Base-by-base conservation (phyloP, 345 rosid species). In the Turnera subulata region DNA sequence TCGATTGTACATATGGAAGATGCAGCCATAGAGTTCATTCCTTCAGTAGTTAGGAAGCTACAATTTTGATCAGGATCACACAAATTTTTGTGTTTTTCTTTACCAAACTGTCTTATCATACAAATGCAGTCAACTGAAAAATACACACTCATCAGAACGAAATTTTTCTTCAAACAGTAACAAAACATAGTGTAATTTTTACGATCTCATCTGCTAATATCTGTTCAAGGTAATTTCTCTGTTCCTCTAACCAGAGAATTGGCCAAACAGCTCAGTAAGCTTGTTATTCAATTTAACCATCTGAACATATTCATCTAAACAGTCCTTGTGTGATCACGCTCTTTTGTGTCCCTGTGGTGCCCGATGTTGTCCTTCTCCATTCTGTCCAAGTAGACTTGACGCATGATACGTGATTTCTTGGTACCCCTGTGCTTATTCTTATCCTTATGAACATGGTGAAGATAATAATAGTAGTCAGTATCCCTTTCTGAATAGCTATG, bases 401-500 rank as follows among this genome's bases (percentile, higher is more conserved):
- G 73, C 57, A 11, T n/a, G 45, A 73, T 29, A 29, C 35, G 35
- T 29, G 8, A 35, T 58, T 72, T n/a, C 59, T 57, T 22, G 6
- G 59, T 50, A 45, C 57, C 83, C 44, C 73, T 65, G 55, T 75
- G 81, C 73, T 80, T 79, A 45, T 14, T 53, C 45, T 25, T 58
- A 22, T 58, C 69, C 69, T 70, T 64, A 11, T 54, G 45, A 5
- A 70, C 74, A 69, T 62, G 73, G 58, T 69, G 68, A 26, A 69
- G 68, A 37, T 69, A 45, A 43, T 57, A 38, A 29, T 49, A 35
- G 44, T 62, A 62, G 14, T 62, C 68, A 44, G 50, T 8, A 50
- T 62, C 73, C 53, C 58, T 59, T 37, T 65, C 82, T 24, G 68
- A 66, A 60, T 78, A 77, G 16, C 61, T 61, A 70, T 77, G 79